phyloP scores from a whole-genome alignment of 768 basidiomycete genomes.

The Boletellus ananas region DNA sequence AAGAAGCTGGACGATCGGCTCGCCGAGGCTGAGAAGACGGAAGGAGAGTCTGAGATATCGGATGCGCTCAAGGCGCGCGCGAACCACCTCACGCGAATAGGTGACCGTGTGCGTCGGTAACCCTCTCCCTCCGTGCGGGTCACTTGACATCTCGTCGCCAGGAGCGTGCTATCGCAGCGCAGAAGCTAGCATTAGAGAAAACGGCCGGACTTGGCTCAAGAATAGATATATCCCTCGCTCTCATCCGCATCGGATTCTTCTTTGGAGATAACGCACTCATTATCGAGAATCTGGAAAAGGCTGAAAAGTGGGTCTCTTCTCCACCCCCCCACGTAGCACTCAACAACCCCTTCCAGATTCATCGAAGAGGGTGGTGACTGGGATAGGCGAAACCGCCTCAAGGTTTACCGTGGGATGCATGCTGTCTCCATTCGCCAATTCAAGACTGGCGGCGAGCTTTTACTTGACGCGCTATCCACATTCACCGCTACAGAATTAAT shows the following conservation, averaged over 20 bases:
- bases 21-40: slow-evolving; percentile 82
- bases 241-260: slow-evolving; percentile 89
- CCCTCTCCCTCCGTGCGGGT: neutral
- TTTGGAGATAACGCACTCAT: slow-evolving; percentile 76
- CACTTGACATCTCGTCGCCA: slow-evolving; percentile 26
- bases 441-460: slow-evolving; percentile 74
- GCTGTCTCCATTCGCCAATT: slow-evolving; percentile 88
- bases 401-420: slow-evolving; percentile 90
- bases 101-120: slow-evolving; percentile 57
- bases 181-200: slow-evolving; percentile 83
- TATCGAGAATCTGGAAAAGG: slow-evolving; percentile 66
- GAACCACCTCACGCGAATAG: slow-evolving; percentile 82
- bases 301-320: slow-evolving; percentile 61
- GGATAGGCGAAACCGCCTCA: slow-evolving; percentile 94
- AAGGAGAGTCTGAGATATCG: slow-evolving; percentile 91
- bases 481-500: slow-evolving; percentile 92
- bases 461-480: slow-evolving; percentile 89
- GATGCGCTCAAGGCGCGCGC: slow-evolving; percentile 84
- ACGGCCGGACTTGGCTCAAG: slow-evolving; percentile 89
- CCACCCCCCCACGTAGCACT: neutral
- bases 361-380: slow-evolving; percentile 97
- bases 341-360: slow-evolving; percentile 44
- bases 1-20: slow-evolving; percentile 72
- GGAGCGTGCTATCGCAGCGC: slow-evolving; percentile 79
- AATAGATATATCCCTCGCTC: slow-evolving; percentile 88